Base-by-base conservation (phyloP, 257 asterid genomes). In the Solanum rostratum region DNA sequence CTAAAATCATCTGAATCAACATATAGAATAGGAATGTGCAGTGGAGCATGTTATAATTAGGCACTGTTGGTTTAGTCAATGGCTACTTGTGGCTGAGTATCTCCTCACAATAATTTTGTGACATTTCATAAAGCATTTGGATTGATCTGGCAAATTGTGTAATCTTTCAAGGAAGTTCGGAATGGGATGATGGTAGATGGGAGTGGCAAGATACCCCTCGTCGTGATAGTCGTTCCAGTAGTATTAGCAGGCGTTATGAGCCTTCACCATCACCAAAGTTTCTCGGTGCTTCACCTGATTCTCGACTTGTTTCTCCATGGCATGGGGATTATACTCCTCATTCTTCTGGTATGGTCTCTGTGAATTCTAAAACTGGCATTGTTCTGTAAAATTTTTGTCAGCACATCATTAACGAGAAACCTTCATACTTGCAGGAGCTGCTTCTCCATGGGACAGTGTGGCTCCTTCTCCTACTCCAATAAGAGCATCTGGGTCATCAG, bases 141-240 rank as follows among this genome's bases (percentile, higher is more conserved):
- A 24, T 57, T 63, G 41, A 74, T 16, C 82, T 78, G 46, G 63
- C 24, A 86, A 65, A 69, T 84, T 37, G 60, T 65, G 57, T 30
- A 15, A 52, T 41, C 76, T 83, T 90, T 86, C 91, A 95, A 66
- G 99, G 92, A 71, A 93, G 93, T 88, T 95, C 97, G 87, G 95
- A 95, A 60, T 97, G 99, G 99, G 98, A 97, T 88, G 97, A 97
- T 86, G 97, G 98, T 80, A 91, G 92, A 84, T 95, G 98, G 98
- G 98, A 97, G 87, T 95, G 99, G 99, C 94, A 92, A 89, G 98
- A 95, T 84, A 85, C 94, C 76, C 98, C 98, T 62, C 91, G 90
- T 46, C 94, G 92, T 7, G 97, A 93, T 84, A 88, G 92, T 54
- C 92, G 79, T 79, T 78, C 89, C 86, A 60, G 91, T 63, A 87